Evolutionary conservation across 2,329 filamentous ascomycete species (phyloP).

Genomic region (Penicillium sp.): DNA sequence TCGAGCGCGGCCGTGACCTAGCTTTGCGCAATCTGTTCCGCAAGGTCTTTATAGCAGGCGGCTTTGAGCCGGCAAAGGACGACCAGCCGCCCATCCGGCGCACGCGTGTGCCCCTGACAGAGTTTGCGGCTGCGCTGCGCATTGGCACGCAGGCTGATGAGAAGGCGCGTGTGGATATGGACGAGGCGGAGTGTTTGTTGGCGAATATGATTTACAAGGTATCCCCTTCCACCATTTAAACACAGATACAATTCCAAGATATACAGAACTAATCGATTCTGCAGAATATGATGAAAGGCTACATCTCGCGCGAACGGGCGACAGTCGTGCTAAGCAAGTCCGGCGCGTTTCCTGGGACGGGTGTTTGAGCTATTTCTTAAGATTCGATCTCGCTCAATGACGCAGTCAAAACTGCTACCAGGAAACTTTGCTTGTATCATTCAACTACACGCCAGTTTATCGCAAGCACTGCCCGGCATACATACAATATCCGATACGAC

Average conservation of each 20-base stretch:
- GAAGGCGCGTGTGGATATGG: constrained; percentile 65
- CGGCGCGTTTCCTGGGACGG: constrained; percentile 87
- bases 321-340: constrained; percentile 91
- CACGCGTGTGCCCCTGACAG: constrained; percentile 74
- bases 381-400: neutral
- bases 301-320: constrained; percentile 85
- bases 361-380: no score
- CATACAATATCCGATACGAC: no score
- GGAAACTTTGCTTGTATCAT: neutral
- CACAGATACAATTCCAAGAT: neutral
- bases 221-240: constrained; percentile 20
- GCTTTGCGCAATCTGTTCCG: constrained; percentile 85
- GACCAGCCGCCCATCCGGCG: constrained; percentile 56
- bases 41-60: constrained; percentile 83
- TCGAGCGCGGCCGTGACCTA: constrained; percentile 89
- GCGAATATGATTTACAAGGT: constrained; percentile 99
- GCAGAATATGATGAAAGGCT: constrained; percentile 93
- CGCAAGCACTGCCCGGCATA: no score
- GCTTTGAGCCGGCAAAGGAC: constrained; percentile 72
- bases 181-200: constrained; percentile 92
- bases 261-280: constrained; percentile 15
- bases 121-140: constrained; percentile 81
- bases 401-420: neutral
- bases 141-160: constrained; percentile 56
- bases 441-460: neutral